Evolutionary conservation across 306 rosid species (phyloP).

Genomic region (Sindora glabra): DNA sequence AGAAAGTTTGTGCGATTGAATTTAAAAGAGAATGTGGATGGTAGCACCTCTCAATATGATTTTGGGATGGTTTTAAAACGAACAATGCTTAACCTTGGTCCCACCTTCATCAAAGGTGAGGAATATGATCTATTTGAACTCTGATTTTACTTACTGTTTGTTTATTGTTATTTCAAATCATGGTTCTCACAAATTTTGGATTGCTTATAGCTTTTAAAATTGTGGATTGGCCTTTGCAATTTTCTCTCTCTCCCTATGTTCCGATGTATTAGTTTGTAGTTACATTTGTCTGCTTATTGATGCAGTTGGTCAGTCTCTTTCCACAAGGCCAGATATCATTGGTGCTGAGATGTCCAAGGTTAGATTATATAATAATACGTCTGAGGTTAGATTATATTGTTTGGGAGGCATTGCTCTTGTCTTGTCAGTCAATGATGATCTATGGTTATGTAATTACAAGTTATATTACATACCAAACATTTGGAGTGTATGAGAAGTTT

Average conservation of each 20-base stretch:
- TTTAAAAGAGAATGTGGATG: conserved; percentile 34
- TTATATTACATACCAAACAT: neutral
- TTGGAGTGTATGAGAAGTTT: neutral
- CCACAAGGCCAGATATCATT: conserved; percentile 95
- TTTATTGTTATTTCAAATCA: neutral
- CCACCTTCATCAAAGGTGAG: conserved; percentile 92
- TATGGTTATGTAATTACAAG: neutral
- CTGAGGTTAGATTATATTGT: too few species aligned
- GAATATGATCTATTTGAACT: conserved; percentile 15
- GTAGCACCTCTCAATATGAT: conserved; percentile 48
- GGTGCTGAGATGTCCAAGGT: conserved; percentile 94
- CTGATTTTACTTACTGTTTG: neutral
- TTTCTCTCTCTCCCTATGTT: conserved; percentile 35
- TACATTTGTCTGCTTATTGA: conserved; percentile 54
- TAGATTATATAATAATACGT: conserved; percentile 20
- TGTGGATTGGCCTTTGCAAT: conserved; percentile 23
- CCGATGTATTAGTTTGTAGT: conserved; percentile 46
- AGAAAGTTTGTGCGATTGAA: conserved; percentile 31
- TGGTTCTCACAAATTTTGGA: neutral
- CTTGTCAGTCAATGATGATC: conserved; percentile 8
- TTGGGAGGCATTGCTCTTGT: neutral
- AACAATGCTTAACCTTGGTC: conserved; percentile 85
- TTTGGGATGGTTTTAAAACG: conserved; percentile 76
- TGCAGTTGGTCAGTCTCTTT: conserved; percentile 98
- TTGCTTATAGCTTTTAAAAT: conserved; percentile 8